Conservation (phyloP, 2,329 filamentous ascomycete genomes). For the Pseudogymnoascus verrucosus region DNA sequence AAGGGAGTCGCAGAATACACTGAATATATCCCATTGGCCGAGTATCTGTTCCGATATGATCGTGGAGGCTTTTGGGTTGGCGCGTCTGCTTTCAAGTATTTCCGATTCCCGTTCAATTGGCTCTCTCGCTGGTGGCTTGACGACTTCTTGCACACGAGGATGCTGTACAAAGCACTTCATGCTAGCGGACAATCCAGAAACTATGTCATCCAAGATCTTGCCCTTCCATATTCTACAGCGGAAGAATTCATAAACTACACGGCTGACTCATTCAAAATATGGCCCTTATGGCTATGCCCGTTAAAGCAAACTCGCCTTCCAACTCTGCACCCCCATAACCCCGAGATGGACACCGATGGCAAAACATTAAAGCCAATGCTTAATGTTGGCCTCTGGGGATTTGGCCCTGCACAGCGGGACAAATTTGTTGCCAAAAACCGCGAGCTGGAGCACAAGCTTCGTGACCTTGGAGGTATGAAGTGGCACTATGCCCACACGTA, state of each 20-base stretch:
- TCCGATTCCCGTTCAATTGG: constrained; percentile 50
- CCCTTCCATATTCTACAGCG: constrained; percentile 44
- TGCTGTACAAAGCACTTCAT: constrained; percentile 56
- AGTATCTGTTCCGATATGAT: constrained; percentile 56
- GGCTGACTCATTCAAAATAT: constrained; percentile 37
- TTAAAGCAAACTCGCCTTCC: constrained; percentile 29
- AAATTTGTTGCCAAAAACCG: constrained; percentile 65
- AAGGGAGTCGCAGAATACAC: constrained; percentile 15
- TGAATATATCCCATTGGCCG: constrained; percentile 38
- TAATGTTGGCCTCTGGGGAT: constrained; percentile 72
- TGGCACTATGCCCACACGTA: constrained; percentile 85
- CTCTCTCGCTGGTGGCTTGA: constrained; percentile 52
- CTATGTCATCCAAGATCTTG: constrained; percentile 57
- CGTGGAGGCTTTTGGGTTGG: constrained; percentile 59
- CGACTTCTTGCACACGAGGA: constrained; percentile 51
- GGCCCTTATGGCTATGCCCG: constrained; percentile 53
- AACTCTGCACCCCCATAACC: constrained; percentile 28
- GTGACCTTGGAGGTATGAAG: constrained; percentile 67
- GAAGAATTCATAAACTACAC: constrained; percentile 46
- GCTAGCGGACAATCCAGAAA: constrained; percentile 45
- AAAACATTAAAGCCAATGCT: constrained; percentile 39
- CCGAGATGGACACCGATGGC: constrained; percentile 18
- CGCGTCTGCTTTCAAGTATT: constrained; percentile 52
- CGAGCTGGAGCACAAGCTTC: constrained; percentile 60
- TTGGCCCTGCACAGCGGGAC: constrained; percentile 47